phyloP scores from a whole-genome alignment of 768 basidiomycete genomes.

The Mycena latifolia region DNA sequence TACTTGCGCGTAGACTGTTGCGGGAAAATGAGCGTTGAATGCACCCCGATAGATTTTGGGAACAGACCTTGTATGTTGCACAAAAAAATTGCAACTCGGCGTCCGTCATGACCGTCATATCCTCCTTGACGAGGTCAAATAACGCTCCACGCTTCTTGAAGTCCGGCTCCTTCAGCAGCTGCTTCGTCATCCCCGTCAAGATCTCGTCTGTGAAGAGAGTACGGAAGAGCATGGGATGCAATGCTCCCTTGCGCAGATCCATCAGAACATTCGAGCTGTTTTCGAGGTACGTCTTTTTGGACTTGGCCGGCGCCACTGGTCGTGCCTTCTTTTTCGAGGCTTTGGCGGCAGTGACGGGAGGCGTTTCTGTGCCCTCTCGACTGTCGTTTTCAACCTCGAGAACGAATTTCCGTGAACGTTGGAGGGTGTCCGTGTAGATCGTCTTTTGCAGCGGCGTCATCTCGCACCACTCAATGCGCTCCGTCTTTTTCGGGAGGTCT shows the following conservation, averaged over 20 bases:
- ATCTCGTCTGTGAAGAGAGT: constrained; percentile 83
- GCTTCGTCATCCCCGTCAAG: constrained; percentile 80
- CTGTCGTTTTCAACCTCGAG: constrained; percentile 57
- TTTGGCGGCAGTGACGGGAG: constrained; percentile 43
- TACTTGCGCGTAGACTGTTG: constrained; percentile 78
- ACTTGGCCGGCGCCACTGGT: constrained; percentile 38
- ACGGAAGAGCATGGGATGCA: constrained; percentile 97
- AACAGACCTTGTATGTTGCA: constrained; percentile 83
- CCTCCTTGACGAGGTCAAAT: constrained; percentile 92
- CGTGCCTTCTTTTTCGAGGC: constrained; percentile 57
- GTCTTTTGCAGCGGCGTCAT: constrained; percentile 87
- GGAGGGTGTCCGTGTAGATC: constrained; percentile 89
- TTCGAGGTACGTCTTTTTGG: constrained; percentile 74
- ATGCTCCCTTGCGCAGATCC: constrained; percentile 96
- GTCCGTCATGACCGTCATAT: constrained; percentile 99
- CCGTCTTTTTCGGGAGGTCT: constrained; percentile 93
- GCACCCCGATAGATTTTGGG: constrained; percentile 2
- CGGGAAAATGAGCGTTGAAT: constrained; percentile 2
- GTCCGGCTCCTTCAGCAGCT: constrained; percentile 91
- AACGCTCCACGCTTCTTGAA: constrained; percentile 87
- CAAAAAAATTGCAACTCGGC: constrained; percentile 93
- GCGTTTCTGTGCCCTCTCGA: constrained; percentile 39
- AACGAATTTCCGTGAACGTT: constrained; percentile 86
- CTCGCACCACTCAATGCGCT: constrained; percentile 95
- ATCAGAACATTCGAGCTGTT: constrained; percentile 95